Base-by-base conservation (phyloP, 371 early-diverging fungal genomes). In the Amoeboaphelidium occidentale region DNA sequence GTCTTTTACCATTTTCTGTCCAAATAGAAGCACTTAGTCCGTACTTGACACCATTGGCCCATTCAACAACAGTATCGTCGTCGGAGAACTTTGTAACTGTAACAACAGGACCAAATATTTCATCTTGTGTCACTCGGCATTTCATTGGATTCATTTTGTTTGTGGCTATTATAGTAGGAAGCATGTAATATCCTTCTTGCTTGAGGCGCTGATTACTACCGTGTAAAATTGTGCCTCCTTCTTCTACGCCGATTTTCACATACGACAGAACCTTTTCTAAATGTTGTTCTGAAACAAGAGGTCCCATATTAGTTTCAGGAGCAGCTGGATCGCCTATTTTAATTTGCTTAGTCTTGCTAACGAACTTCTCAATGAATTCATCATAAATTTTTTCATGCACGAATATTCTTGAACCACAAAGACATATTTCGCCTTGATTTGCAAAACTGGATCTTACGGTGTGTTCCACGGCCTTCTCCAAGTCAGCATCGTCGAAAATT, bases 101-200 rank as follows among this genome's bases (percentile, higher is more conserved):
- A n/a, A 87, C 74, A 83, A 81, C 63, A 3, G 66, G 66, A 0
- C 79, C 85, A 68, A 86, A 89, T 10, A 87, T 81, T 56, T 87
- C 86, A 53, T 85, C 82, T n/a, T 68, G 72, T 28, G 75, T 71
- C 23, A 77, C 58, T 6, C 73, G 57, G 48, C 39, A 32, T 32
- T 6, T 10, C 39, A 32, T 6, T 6, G 6, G 39, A 32, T 32
- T 17, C 39, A 32, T 10, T 32, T 6, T n/a, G n/a, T n/a, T n/a
- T n/a, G n/a, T n/a, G n/a, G n/a, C n/a, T n/a, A n/a, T n/a, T n/a
- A n/a, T n/a, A n/a, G n/a, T n/a, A n/a, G n/a, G n/a, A n/a, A n/a
- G n/a, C n/a, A n/a, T n/a, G n/a, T n/a, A n/a, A n/a, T n/a, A n/a
- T n/a, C n/a, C n/a, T n/a, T n/a, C 53, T 20, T n/a, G n/a, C 22